Percentiles rank a stretch among this genome's conserved stretches.
phyloP scores from a whole-genome alignment of 2,329 filamentous ascomycete genomes.

The Penicillium sclerotigenum region DNA sequence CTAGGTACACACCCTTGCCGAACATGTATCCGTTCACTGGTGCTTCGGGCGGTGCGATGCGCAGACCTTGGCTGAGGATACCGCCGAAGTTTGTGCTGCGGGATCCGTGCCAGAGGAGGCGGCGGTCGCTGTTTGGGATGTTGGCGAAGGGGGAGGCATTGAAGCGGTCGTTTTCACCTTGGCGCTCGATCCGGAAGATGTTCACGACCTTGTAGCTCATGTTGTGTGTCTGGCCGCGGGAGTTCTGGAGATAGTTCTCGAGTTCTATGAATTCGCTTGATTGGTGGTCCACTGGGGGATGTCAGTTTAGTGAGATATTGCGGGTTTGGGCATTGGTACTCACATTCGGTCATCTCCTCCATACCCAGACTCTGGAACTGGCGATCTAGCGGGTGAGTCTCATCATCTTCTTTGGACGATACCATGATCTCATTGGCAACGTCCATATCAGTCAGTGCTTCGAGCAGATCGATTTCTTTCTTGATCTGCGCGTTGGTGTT shows the following conservation, averaged over 20 bases:
- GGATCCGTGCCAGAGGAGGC: slow-evolving; percentile 84
- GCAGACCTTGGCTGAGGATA: slow-evolving; percentile 80
- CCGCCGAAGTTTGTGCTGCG: slow-evolving; percentile 80
- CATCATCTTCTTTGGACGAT: slow-evolving; percentile 52
- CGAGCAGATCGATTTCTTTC: slow-evolving; percentile 73
- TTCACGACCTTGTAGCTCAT: slow-evolving; percentile 56
- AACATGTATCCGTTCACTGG: slow-evolving; percentile 83
- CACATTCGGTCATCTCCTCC: slow-evolving; percentile 68
- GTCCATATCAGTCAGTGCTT: slow-evolving; percentile 82
- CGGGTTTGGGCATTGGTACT: slow-evolving; percentile 9
- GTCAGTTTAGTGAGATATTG: slow-evolving; percentile 10
- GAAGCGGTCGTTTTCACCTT: slow-evolving; percentile 70
- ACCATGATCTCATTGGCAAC: slow-evolving; percentile 76
- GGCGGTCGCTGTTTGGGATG: slow-evolving; percentile 59
- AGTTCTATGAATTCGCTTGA: slow-evolving; percentile 65
- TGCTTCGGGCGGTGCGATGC: slow-evolving; percentile 78
- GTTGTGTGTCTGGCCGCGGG: slow-evolving; percentile 65
- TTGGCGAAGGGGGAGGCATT: slow-evolving; percentile 53
- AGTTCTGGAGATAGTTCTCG: slow-evolving; percentile 63
- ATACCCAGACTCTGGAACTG: slow-evolving; percentile 70
- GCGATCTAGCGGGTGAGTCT: slow-evolving; percentile 64
- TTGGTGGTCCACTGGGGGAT: slow-evolving; percentile 48
- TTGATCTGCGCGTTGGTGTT: slow-evolving; percentile 57
- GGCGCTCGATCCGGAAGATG: slow-evolving; percentile 78
- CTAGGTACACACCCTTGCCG: slow-evolving; percentile 83